phyloP scores from a whole-genome alignment of 306 rosid genomes.

The Lathyrus tuberosus region DNA sequence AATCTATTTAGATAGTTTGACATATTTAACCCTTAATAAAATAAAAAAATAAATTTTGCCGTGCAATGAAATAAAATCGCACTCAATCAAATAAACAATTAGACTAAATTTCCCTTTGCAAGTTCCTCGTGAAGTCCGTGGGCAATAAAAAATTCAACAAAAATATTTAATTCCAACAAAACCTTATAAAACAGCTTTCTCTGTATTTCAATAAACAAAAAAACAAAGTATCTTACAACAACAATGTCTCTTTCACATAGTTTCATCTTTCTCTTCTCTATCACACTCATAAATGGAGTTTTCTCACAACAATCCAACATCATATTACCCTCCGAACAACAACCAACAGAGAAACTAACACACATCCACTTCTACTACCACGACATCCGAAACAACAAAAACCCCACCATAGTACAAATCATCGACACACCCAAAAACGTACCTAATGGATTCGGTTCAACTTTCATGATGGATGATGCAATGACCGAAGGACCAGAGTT shows the following conservation, averaged over 20 bases:
- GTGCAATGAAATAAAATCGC: too few relatives aligned
- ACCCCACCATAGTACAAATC: constrained; percentile 37
- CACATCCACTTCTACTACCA: constrained; percentile 43
- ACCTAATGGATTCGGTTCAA: constrained; percentile 33
- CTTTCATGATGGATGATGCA: constrained; percentile 38
- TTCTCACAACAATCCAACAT: constrained; percentile 31
- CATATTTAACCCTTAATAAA: too few relatives aligned
- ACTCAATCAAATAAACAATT: constrained; percentile 17
- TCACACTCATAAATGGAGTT: background rate
- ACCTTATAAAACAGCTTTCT: background rate
- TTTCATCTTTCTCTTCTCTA: background rate
- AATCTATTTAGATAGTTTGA: too few relatives aligned
- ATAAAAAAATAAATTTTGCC: too few relatives aligned
- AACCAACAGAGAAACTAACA: background rate
- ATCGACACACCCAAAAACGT: constrained; percentile 8
- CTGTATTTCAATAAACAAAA: too few relatives aligned
- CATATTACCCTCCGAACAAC: constrained; percentile 21
- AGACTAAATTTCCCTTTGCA: background rate
- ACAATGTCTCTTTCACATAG: background rate
- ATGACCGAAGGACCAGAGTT: constrained; percentile 41
- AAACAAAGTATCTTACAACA: background rate
- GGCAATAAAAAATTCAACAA: constrained; percentile 17
- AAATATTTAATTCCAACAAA: background rate
- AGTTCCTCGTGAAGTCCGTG: constrained; percentile 3
- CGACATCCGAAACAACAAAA: background rate